Evolutionary conservation across 2,329 filamentous ascomycete species (phyloP), one percentile per base, ranked within the genome.

Genomic region (Cladophialophora bantiana): DNA sequence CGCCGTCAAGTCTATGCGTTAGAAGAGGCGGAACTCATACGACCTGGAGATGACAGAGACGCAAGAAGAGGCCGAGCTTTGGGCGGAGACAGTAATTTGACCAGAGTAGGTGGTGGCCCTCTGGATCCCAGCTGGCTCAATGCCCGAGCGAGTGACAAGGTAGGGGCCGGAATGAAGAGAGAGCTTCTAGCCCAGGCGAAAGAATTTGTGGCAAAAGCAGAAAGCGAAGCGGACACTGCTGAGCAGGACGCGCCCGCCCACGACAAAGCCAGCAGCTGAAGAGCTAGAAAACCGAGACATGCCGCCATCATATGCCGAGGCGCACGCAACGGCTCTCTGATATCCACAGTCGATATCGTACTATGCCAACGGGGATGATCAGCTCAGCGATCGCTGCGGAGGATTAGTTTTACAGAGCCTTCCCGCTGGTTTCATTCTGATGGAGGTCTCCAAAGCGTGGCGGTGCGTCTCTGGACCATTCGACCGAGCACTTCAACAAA

Each of bases 61-160:
- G 66, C 68, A 48, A 70, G 68, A 67, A 70, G 68, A 59, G 69
- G 67, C 10, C 57, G 66, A n/a, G 54, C 64, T 40, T 52, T 62
- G 60, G 69, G 73, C 10, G 72, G 71, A 53, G 73, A 67, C 38
- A 74, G 67, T 66, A 77, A 71, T 59, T 76, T 74, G 63, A 76
- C 70, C 1, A 73, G 72, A 45, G 87, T 70, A 80, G 87, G 75
- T 83, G 72, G 72, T 10, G 72, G 71, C 31, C 88, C 45, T 81
- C 82, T 97, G 61, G 94, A 97, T 75, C 89, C 96, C 13, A 94
- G 94, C 36, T 94, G 91, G 87, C 79, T 98, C 73, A 98, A 97
- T 76, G 94, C 92, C 74, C 86, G 92, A 65, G 71, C 68, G 3
- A 92, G 91, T 68, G 90, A 91, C 70, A 90, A 90, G 69, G 91